Evolutionary conservation across 805 yeast species (phyloP), one percentile per base, ranked within the genome.

Genomic region (Metschnikowia colocasiae): DNA sequence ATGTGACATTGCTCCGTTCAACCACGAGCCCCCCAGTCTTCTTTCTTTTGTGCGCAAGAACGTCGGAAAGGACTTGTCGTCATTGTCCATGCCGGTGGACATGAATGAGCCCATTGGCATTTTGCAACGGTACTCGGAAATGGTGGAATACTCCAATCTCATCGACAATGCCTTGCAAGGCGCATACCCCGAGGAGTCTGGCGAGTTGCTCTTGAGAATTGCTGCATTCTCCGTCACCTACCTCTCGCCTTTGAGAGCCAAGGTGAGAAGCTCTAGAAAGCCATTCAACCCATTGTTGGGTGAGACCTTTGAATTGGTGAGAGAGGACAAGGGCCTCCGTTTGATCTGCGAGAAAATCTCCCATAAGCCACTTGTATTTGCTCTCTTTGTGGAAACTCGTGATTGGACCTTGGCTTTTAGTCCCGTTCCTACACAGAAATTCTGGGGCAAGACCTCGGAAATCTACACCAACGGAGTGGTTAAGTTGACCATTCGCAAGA

Each of bases 261-360:
- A 87, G 57, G 83, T 82, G 40, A 76, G 99, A 56, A 82, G 84
- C 45, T 63, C 79, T 33, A 76, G 99, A 53, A 94, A 94, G 61
- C 98, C 99, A 1, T 94, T 94, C 68, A 94, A 90, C 61, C 98
- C 99, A 8, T 72, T 94, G 43, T 69, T 94, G 16, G 97, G 98
- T 18, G 99, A 94, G 63, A 91, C 97, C 0, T 94, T 67, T 64
- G 99, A 94, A 65, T 71, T 88, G 36, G 94, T 89, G 1, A 76
- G 96, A 34, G 96, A 89, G 51, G 96, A 88, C 58, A 66, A 78
- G 43, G 91, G 91, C 0, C 75, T 83, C 54, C 70, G 98, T 55
- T 63, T 87, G 35, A 55, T 94, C 4, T 75, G 88, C 15, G 99
- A 94, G 62, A 94, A 94, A 61, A 95, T 94, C 16, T 66, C 80